Base-by-base conservation (phyloP, 768 basidiomycete species). In the Amanita pallidorosea region DNA sequence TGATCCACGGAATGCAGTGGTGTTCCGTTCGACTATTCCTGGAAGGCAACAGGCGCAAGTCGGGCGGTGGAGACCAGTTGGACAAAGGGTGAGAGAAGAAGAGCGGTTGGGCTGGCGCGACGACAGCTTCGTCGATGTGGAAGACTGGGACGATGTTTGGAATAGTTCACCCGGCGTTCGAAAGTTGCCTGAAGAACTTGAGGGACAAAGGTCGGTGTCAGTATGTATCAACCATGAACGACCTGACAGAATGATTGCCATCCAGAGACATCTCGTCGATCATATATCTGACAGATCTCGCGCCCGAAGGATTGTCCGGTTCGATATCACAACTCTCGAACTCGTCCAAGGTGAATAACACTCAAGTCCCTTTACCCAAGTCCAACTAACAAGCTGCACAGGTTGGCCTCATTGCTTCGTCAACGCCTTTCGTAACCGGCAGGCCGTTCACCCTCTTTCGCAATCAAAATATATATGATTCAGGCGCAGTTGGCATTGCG, bases 401-500 rank as follows among this genome's bases (percentile, higher is more conserved):
- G 79, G 64, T 87, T 47, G 85, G 86, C 4, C 70, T 89, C 17
- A 63, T 84, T 18, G 83, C 81, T 0, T 71, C 86, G 0, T 82
- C 86, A 2, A 90, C 88, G 2, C 86, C 87, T 1, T 90, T 90
- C 61, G 66, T 87, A 5, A 89, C 85, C 1, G 88, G 87, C 12
- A 67, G 83, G 17, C 80, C 82, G 0, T 76, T 83, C 25, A 89
- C 88, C 0, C 67, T 90, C 8, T 80, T 88, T 53, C 64, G 73
- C 52, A 75, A 83, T 45, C 66, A 70, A 34, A 60, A 70, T 1
- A 72, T 87, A 22, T 63, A 74, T 50, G 79, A 76, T 0, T 69
- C 74, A 6, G 88, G 88, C 6, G 85, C 86, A 3, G 76, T 89
- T 9, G 88, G 87, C 0, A 51, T 91, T 5, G 84, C 77, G 0